phyloP scores from a whole-genome alignment of 2,329 filamentous ascomycete genomes.

The Colletotrichum musae region DNA sequence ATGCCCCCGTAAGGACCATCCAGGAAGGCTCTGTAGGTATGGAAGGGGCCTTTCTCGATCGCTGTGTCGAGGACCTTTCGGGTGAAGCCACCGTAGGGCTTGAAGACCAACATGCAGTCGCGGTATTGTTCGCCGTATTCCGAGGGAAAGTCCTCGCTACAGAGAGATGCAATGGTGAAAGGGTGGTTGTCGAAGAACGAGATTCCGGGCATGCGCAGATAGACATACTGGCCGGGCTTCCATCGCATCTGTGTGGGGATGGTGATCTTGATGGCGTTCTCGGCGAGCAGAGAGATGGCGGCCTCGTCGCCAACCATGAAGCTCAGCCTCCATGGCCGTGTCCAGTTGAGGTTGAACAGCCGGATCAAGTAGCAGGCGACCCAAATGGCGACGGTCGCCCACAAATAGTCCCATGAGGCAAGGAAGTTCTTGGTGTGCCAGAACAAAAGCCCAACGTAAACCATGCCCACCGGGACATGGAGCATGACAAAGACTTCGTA shows the following conservation, averaged over 20 bases:
- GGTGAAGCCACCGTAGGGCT: constrained; percentile 93
- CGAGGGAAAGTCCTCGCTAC: constrained; percentile 93
- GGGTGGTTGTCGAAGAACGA: constrained; percentile 94
- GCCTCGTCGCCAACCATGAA: constrained; percentile 94
- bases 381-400: constrained; percentile 85
- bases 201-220: constrained; percentile 93
- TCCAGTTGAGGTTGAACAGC: constrained; percentile 91
- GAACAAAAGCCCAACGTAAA: constrained; percentile 88
- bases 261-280: constrained; percentile 96
- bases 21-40: constrained; percentile 92
- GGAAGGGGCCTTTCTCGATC: constrained; percentile 87
- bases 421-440: constrained; percentile 97
- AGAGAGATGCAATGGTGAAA: constrained; percentile 94
- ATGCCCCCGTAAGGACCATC: constrained; percentile 97
- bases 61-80: constrained; percentile 86
- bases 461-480: constrained; percentile 85
- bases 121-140: constrained; percentile 90
- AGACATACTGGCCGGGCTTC: constrained; percentile 95
- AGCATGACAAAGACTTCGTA: constrained; percentile 90
- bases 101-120: constrained; percentile 92
- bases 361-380: constrained; percentile 79
- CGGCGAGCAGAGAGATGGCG: constrained; percentile 88
- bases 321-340: constrained; percentile 81
- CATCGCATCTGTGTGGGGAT: constrained; percentile 94
- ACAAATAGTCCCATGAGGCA: constrained; percentile 91